Base-by-base conservation (phyloP, 805 yeast genomes). In the Ogataea henricii region DNA sequence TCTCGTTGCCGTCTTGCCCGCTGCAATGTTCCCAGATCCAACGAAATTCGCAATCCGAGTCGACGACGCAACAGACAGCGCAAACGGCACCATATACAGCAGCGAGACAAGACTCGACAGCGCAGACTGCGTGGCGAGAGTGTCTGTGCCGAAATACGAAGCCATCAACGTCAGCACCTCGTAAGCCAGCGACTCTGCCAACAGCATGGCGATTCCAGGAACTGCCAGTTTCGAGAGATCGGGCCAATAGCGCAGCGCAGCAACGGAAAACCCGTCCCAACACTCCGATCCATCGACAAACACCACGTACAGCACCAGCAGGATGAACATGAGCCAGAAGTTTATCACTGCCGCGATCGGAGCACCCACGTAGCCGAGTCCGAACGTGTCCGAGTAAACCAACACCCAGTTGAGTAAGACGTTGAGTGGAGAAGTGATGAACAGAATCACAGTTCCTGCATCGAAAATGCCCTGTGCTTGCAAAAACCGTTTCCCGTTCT, bases 391-490 rank as follows among this genome's bases (percentile, higher is more conserved):
- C 18, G 81, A 72, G 84, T 89, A 83, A 2, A 87, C 89, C 40
- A 87, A 66, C 7, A 80, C 45, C 66, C 85, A 87, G 64, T 85
- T 86, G 62, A 85, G 64, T 34, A 82, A 56, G 0, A 84, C 83
- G 58, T 86, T 85, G 47, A 86, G 62, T 2, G 94, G 92, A 1
- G 91, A 89, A 55, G 88, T 83, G 17, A 85, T 64, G 22, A 79
- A 67, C 26, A 87, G 68, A 18, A 85, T 86, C 45, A 81, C 74
- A 0, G 91, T 85, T 8, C 89, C 84, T 1, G 92, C 92, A 63
- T 85, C 89, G 68, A 85, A 87, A 10, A 85, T 78, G 25, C 88
- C 89, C 69, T 87, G 92, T 43, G 89, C 82, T 65, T 87, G 92
- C 49, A 87, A 70, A 58, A 74, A 87, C 58, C 87, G 80, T 60